Base-by-base conservation (phyloP, 129 eudicot genomes). In the Oenanthe sinensis region DNA sequence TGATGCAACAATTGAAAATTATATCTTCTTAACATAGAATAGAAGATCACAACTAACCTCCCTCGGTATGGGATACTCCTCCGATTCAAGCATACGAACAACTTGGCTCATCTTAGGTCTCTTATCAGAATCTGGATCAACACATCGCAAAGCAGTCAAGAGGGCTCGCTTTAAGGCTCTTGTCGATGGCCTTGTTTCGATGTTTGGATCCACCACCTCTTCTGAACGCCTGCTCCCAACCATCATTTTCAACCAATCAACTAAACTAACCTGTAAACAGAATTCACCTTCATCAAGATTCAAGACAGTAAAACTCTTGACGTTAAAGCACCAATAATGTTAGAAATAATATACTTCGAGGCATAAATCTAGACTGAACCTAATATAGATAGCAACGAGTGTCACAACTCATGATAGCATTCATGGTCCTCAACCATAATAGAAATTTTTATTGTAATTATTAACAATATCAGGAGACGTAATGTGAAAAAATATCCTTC, bases 201-300 rank as follows among this genome's bases (percentile, higher is more conserved):
- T 89, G 48, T 86, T 88, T 58, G 95, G 97, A 80, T 92, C 97
- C 39, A 92, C 92, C 54, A 92, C 97, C 84, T 92, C 97, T 83
- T 92, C 97, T 49, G 97, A 89, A 46, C 97, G 87, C 85, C 92
- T 85, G 84, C 83, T 92, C 76, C 97, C 97, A 17, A 92, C 97
- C 97, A 92, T 92, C 91, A 92, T 89, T 88, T 92, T 92, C 81
- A 92, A 83, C 97, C 97, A 92, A 70, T 92, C 97, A 52, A 92
- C 95, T 48, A 92, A 89, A 85, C 89, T 92, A 79, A 89, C 97
- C 97, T 89, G 84, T 84, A 75, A 77, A 45, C 28, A 70, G 49
- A 26, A 63, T 37, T 75, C 15, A 58, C 33, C 33, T n/a, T 37
- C 2, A 33, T 39, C 47, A 70, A 33, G 71, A 63, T 62, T 17